A percentile compares a stretch with the other conserved stretches of the same genome.
These are phyloP conservation scores for Cenchrus fungigraminus DNA, from an alignment of 176 grass and related monocot species.

Conservation along the genomic window DNA sequence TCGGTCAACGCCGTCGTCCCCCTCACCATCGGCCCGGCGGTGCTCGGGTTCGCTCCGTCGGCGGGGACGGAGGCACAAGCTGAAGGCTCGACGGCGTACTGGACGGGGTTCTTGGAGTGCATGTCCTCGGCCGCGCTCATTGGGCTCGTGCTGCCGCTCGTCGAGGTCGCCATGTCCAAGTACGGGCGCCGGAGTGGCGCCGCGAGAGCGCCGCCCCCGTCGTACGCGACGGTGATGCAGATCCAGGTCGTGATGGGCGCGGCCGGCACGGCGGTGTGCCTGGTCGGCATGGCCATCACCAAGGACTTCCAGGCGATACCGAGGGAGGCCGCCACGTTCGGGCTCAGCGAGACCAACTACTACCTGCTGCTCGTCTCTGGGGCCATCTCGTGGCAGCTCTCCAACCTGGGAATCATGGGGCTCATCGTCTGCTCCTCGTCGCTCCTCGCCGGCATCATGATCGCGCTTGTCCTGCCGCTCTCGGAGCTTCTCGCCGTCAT, in stretches of 20 bases:
- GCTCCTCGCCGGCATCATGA: slow-evolving; percentile 65
- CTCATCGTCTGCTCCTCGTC: slow-evolving; percentile 64
- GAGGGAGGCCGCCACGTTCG: slow-evolving; percentile 58
- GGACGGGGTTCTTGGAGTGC: slow-evolving; percentile 56
- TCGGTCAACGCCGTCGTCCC: slow-evolving; percentile 69
- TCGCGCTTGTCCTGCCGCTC: slow-evolving; percentile 62
- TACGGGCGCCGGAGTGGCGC: slow-evolving; percentile 29
- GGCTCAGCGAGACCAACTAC: slow-evolving; percentile 64
- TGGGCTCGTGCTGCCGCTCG: slow-evolving; percentile 61
- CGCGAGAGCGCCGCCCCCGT: neutral
- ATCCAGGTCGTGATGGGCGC: slow-evolving; percentile 69
- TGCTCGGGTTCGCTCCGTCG: slow-evolving; percentile 51
- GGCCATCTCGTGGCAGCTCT: slow-evolving; percentile 67
- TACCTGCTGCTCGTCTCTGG: slow-evolving; percentile 60
- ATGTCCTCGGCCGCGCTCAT: slow-evolving; percentile 53
- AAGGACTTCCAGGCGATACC: slow-evolving; percentile 65
- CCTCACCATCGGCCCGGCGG: slow-evolving; percentile 63
- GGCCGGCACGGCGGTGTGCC: slow-evolving; percentile 59
- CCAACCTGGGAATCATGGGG: slow-evolving; percentile 61
- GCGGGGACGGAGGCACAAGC: slow-evolving; percentile 39
- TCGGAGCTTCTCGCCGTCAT: slow-evolving; percentile 57
- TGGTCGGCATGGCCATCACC: slow-evolving; percentile 64
- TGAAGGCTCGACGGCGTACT: slow-evolving; percentile 48
- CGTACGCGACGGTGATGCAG: slow-evolving; percentile 63
- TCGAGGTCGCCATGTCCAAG: slow-evolving; percentile 56